A percentile compares a stretch with the other conserved stretches of the same genome.
These are phyloP conservation scores for Tremella fuciformis DNA, from an alignment of 768 basidiomycete genomes.

Conservation along the genomic window DNA sequence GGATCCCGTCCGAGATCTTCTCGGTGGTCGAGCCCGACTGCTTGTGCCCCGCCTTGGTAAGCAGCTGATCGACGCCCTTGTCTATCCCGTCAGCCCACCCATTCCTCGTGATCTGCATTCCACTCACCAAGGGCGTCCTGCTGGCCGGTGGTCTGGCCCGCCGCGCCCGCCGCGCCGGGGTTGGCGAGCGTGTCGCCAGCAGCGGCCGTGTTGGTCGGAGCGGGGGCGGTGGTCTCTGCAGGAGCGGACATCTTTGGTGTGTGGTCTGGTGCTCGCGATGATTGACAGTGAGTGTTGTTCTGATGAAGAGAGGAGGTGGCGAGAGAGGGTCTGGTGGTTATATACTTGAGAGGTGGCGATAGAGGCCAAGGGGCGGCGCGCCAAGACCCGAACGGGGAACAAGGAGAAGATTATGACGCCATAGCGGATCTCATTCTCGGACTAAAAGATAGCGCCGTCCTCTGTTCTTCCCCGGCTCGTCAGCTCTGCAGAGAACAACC, in stretches of 20 bases:
- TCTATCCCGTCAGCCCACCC: conserved; percentile 12
- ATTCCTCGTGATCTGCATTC: background rate
- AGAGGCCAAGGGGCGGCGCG: background rate
- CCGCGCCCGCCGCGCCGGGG: conserved; percentile 4
- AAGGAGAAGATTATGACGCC: background rate
- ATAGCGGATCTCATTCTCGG: background rate
- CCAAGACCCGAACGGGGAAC: background rate
- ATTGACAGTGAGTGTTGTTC: background rate
- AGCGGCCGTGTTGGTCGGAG: background rate
- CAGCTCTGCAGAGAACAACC: background rate
- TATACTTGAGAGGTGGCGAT: background rate
- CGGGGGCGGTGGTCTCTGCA: background rate
- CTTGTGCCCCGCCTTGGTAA: conserved; percentile 25
- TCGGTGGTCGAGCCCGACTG: conserved; percentile 31
- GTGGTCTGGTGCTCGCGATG: background rate
- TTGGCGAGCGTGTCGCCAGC: background rate
- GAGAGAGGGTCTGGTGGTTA: background rate
- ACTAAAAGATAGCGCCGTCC: background rate
- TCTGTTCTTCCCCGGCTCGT: background rate
- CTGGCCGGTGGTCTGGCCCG: conserved; percentile 26
- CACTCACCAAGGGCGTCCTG: conserved; percentile 33
- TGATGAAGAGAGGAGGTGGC: background rate
- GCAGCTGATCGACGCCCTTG: conserved; percentile 24
- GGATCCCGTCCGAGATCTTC: conserved; percentile 42
- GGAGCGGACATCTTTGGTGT: background rate